These are phyloP conservation scores for Spergularia marina DNA, from an alignment of 148 eudicot species.

Conservation along the genomic window DNA sequence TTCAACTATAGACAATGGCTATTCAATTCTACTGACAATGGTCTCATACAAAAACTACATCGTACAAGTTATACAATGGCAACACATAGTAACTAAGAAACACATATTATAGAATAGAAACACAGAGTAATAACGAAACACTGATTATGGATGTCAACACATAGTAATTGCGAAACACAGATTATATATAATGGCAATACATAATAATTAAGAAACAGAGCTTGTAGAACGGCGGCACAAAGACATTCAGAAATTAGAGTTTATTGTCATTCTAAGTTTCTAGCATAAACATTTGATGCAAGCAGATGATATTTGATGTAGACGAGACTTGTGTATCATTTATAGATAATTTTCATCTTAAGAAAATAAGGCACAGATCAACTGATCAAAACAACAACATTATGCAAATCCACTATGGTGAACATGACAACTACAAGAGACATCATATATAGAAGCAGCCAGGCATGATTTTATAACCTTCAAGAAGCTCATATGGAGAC, in stretches of 20 bases:
- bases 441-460: background rate
- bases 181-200: too few species aligned
- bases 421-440: background rate
- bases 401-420: background rate
- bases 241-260: background rate
- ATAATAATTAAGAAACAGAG: too few species aligned
- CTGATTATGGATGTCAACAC: too few species aligned
- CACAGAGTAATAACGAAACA: too few species aligned
- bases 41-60: background rate
- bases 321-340: background rate
- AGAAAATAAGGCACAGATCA: background rate
- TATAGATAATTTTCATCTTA: background rate
- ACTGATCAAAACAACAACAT: background rate
- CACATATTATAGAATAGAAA: too few species aligned
- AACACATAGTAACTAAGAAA: too few species aligned
- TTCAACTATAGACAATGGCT: background rate
- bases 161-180: too few species aligned
- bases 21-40: background rate
- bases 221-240: background rate
- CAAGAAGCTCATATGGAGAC: background rate
- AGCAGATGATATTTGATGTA: background rate
- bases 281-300: background rate
- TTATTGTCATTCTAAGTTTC: background rate
- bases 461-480: background rate
- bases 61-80: background rate